A percentile compares a stretch with the other conserved stretches of the same genome.
Evolutionary conservation across 495 filamentous ascomycete genomes (phyloP).

Genomic region (Evansstolkia leycettana): DNA sequence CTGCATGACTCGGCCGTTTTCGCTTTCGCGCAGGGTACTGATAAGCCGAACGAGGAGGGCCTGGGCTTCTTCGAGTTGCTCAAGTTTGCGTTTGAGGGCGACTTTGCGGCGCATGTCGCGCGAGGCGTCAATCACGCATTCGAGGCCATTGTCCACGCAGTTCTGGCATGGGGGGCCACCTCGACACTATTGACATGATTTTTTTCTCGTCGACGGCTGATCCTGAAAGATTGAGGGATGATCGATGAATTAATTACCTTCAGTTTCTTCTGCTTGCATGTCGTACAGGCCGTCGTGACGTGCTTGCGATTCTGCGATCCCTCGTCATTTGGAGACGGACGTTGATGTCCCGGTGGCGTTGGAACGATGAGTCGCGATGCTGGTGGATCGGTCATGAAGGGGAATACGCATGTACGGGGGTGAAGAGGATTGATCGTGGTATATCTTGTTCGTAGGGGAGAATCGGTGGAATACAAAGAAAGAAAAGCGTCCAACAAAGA

Average conservation of each 20-base stretch:
- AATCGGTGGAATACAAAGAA: too few species aligned
- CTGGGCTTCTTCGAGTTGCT: conserved; percentile 18
- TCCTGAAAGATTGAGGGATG: too few species aligned
- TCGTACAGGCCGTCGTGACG: conserved; percentile 15
- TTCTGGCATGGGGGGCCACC: conserved; percentile 19
- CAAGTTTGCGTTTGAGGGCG: conserved; percentile 23
- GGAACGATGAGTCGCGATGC: too few species aligned
- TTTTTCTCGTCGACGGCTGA: too few species aligned
- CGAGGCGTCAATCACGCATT: conserved; percentile 19
- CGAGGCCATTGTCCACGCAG: conserved; percentile 16
- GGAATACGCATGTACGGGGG: too few species aligned
- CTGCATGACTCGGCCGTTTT: conserved; percentile 8
- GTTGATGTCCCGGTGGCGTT: too few species aligned
- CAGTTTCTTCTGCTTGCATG: conserved; percentile 19
- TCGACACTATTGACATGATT: conserved; percentile 14
- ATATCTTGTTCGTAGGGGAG: too few species aligned
- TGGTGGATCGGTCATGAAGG: too few species aligned
- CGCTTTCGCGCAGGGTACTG: conserved; percentile 14
- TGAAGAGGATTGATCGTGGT: too few species aligned
- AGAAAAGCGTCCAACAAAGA: too few species aligned
- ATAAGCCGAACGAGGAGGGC: conserved; percentile 17
- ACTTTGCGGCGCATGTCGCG: conserved; percentile 23
- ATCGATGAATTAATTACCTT: conserved; percentile 8
- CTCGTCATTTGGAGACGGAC: too few species aligned
- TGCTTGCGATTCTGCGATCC: conserved; percentile 2